Evolutionary conservation across 1,284 basidiomycete species (phyloP), one percentile per base, ranked within the genome.

Genomic region (Puccinia novopanici): DNA sequence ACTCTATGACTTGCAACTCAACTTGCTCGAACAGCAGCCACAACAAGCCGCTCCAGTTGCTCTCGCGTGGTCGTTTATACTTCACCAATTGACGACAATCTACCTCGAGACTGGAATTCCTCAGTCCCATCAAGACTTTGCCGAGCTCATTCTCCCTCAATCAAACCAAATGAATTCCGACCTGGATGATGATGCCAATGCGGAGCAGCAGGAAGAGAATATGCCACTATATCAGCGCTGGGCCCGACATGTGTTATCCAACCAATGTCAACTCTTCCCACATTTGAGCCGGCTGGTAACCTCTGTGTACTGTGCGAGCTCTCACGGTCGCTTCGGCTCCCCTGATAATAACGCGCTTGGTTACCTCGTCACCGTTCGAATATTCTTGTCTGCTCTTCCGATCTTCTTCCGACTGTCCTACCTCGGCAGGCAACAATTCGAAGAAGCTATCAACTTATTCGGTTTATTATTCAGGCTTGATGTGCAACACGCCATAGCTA

Each of bases 41-140:
- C 30, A 40, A 24, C 67, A 63, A 37, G 68, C 67, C 40, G 77
- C 68, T n/a, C 77, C 77, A 1, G 50, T 80, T 27, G 68, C 68
- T n/a, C 68, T 80, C 22, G 77, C 77, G 0, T 80, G 77, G 77
- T 71, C 77, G 45, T 80, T 80, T 54, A 72, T 80, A 34, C 67
- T 80, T 30, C 68, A 72, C 27, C 55, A 80, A 30, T 27, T 80
- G 57, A 72, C 77, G 40, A 68, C 22, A 17, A 52, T 80, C 55
- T 80, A 80, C 40, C 27, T 71, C 24, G 77, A 71, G 57, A 61
- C 30, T 42, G 68, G 40, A 48, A 80, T 80, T 37, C 77, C 77
- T 3, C 48, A n/a, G 13, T 72, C 67, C 19, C 77, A 80, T 63
- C 67, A 59, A 55, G 77, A 61, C n/a, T 80, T 80, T 63, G 67